These are phyloP conservation scores for Sporopachydermia cereana DNA, from an alignment of 1,139 yeast species.

Conservation along the genomic window DNA sequence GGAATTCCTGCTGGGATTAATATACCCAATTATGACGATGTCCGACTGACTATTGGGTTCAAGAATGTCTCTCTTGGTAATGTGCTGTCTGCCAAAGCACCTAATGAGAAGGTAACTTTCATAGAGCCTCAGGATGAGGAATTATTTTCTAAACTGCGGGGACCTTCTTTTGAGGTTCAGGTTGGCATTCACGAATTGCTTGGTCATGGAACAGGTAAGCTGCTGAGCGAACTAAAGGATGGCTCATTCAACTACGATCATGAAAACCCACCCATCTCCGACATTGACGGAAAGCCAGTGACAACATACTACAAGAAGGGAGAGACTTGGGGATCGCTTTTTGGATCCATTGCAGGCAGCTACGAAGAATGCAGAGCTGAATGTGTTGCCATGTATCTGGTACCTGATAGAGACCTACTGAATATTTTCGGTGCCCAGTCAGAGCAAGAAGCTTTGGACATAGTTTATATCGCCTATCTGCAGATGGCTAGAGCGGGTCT, in stretches of 20 bases:
- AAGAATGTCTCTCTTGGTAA: slow-evolving; percentile 85
- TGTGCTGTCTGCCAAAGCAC: slow-evolving; percentile 64
- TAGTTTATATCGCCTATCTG: slow-evolving; percentile 54
- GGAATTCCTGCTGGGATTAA: slow-evolving; percentile 92
- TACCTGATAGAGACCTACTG: slow-evolving; percentile 54
- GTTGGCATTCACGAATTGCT: slow-evolving; percentile 85
- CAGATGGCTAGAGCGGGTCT: slow-evolving; percentile 86
- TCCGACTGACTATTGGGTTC: slow-evolving; percentile 70
- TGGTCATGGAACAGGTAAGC: slow-evolving; percentile 89
- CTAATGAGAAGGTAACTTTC: slow-evolving; percentile 61
- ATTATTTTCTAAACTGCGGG: slow-evolving; percentile 58
- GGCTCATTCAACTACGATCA: slow-evolving; percentile 64
- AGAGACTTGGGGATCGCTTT: slow-evolving; percentile 83
- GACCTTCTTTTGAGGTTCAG: slow-evolving; percentile 81
- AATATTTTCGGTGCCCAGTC: slow-evolving; percentile 59
- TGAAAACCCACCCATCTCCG: slow-evolving; percentile 43
- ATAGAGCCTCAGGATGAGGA: slow-evolving; percentile 40
- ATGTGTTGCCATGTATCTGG: slow-evolving; percentile 71
- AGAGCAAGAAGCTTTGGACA: slow-evolving; percentile 47
- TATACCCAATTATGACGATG: slow-evolving; percentile 86
- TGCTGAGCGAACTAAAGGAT: slow-evolving; percentile 51
- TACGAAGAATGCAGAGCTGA: slow-evolving; percentile 93
- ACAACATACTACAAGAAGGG: slow-evolving; percentile 62
- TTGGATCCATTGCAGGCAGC: slow-evolving; percentile 73
- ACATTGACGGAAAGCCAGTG: slow-evolving; percentile 43